Evolutionary conservation across 2,329 filamentous ascomycete genomes (phyloP), one percentile per base, ranked within the genome.

Genomic region (Capronia epimyces): DNA sequence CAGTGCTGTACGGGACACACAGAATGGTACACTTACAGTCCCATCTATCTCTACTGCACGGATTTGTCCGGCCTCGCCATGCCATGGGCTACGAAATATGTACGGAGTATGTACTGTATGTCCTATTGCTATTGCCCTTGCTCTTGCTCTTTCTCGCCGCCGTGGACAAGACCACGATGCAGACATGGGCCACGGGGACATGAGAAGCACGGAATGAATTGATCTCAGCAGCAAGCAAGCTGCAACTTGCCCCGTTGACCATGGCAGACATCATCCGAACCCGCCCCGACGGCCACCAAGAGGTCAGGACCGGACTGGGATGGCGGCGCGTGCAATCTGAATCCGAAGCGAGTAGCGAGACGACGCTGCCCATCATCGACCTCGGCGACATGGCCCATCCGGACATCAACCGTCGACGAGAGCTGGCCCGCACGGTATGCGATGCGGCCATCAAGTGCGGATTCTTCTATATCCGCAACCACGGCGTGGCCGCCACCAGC

Each of bases 311-410:
- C 2, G 54, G 54, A 6, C 20, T 57, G 20, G 54, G 54, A 24
- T 57, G 54, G 54, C 54, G 54, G 16, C 22, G 16, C 22, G 41
- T 53, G 3, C 18, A 53, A n/a, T 43, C 54, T 36, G 16, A 39
- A 2, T 27, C 54, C 31, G 16, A 39, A 2, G 22, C 10, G 9
- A 49, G 47, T 24, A 41, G 16, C 13, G 24, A 45, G 16, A 50
- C 48, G 3, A 43, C 64, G 2, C 75, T 81, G 12, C 78, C 78
- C 2, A 62, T 81, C 27, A 76, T 81, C 44, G 75, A 81, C 58
- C 63, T 81, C 3, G 66, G 67, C 0, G 61, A 64, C 9, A 68
- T 74, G 45, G 66, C 68, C 40, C 46, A 62, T 2, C 29, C 32
- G n/a, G 62, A 68, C 0, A 45, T 69, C 0, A 55, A 62, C 0